Conservation (phyloP, 495 filamentous ascomycete genomes). For the Lepraria neglecta region DNA sequence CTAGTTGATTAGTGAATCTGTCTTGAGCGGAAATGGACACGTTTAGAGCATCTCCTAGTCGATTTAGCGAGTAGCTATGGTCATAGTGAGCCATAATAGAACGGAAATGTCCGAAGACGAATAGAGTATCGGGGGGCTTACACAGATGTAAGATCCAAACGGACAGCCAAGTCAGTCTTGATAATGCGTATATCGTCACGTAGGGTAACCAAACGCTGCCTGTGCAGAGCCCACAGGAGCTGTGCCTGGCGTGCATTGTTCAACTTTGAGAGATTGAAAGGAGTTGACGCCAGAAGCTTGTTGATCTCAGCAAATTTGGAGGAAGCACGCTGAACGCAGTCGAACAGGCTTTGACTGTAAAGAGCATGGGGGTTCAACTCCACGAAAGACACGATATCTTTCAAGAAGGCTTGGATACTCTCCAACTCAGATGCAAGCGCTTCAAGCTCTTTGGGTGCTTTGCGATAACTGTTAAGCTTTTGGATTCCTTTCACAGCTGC, state of each 20-base stretch:
- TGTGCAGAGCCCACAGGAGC: background rate
- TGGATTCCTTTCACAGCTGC: conserved; percentile 8
- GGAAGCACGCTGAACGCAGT: background rate
- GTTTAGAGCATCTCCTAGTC: no score
- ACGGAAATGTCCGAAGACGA: conserved; percentile 1
- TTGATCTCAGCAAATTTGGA: conserved; percentile 7
- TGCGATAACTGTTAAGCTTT: conserved; percentile 9
- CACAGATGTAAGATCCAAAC: conserved; percentile 12
- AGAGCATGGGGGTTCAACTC: background rate
- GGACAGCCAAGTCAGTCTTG: conserved; percentile 10
- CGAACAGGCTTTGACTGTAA: background rate
- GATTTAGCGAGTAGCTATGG: no score
- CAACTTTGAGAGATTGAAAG: conserved; percentile 2
- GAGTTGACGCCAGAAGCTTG: conserved; percentile 1
- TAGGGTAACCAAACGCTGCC: conserved; percentile 10
- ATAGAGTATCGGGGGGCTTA: background rate
- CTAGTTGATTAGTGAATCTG: no score
- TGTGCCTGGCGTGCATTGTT: conserved; percentile 14
- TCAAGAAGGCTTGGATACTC: conserved; percentile 9
- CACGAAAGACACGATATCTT: conserved; percentile 11
- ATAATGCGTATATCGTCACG: conserved; percentile 1
- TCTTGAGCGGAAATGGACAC: no score
- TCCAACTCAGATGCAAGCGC: conserved; percentile 6
- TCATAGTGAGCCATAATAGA: no score
- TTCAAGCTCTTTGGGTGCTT: conserved; percentile 16